These are phyloP conservation scores for Eucalyptus melliodora DNA, from an alignment of 345 rosid species.

Conservation along the genomic window DNA sequence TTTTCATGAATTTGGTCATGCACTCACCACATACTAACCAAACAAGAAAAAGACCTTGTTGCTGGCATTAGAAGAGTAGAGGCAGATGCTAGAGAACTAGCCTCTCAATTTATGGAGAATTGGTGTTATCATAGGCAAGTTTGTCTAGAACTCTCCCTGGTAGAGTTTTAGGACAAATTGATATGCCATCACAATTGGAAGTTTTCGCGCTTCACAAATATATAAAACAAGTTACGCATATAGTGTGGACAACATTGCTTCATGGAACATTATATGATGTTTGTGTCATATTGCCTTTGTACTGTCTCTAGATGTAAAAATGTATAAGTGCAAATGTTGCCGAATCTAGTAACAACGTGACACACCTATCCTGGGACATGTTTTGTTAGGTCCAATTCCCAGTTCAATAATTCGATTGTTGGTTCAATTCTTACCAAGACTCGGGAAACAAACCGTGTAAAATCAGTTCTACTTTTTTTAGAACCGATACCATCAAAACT, in stretches of 20 bases:
- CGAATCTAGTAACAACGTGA: no score
- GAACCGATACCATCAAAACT: no score
- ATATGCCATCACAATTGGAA: neutral
- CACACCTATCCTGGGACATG: no score
- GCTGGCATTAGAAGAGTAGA: slow-evolving; percentile 75
- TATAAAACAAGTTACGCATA: neutral
- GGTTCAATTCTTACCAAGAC: no score
- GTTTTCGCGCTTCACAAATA: neutral
- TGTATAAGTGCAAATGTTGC: no score
- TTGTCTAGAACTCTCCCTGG: neutral
- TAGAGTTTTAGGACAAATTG: neutral
- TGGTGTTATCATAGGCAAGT: slow-evolving; percentile 90
- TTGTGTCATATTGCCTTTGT: neutral
- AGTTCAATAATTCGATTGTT: no score
- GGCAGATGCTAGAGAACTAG: slow-evolving; percentile 87
- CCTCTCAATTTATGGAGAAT: slow-evolving; percentile 94
- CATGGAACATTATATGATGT: neutral
- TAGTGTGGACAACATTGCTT: neutral
- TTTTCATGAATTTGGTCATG: slow-evolving; percentile 92
- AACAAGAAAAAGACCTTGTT: slow-evolving; percentile 75
- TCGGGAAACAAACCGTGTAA: no score
- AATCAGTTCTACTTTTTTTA: no score
- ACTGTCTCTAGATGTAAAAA: no score
- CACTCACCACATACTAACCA: slow-evolving; percentile 91
- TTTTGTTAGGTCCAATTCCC: no score